phyloP scores from a whole-genome alignment of 2,329 filamentous ascomycete genomes.

The Cladosporium sphaerospermum region DNA sequence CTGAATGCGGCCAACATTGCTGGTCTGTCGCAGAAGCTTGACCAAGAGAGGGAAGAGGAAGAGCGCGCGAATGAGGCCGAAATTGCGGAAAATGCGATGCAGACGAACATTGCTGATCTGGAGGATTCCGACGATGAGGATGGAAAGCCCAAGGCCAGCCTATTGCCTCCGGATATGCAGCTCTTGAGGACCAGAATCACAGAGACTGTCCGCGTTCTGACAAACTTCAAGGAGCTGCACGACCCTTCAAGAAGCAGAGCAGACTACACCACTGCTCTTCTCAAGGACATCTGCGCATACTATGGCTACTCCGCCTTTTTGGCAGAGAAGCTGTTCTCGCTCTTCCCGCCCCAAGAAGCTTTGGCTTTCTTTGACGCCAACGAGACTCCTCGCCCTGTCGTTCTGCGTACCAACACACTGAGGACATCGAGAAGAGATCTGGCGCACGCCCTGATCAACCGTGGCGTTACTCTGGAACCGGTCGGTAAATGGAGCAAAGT shows the following conservation, averaged over 20 bases:
- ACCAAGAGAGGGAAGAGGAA: conserved; percentile 68
- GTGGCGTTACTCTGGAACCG: conserved; percentile 90
- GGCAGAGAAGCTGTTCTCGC: conserved; percentile 89
- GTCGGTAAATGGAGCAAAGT: conserved; percentile 99
- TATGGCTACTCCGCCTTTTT: conserved; percentile 93
- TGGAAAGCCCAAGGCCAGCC: conserved; percentile 42
- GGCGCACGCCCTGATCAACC: conserved; percentile 89
- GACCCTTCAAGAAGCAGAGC: conserved; percentile 75
- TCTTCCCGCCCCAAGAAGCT: conserved; percentile 88
- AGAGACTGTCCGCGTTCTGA: conserved; percentile 84
- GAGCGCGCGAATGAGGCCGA: conserved; percentile 80
- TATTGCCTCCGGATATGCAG: conserved; percentile 83
- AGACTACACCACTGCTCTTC: conserved; percentile 79
- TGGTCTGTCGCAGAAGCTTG: conserved; percentile 78
- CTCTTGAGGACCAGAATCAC: conserved; percentile 83
- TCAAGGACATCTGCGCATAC: conserved; percentile 91
- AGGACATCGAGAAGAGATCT: conserved; percentile 71
- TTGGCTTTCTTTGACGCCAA: conserved; percentile 99
- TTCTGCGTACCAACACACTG: conserved; percentile 94
- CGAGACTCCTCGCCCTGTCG: conserved; percentile 86
- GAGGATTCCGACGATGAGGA: conserved; percentile 56
- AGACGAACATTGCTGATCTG: conserved; percentile 83
- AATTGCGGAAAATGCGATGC: conserved; percentile 74
- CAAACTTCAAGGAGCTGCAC: conserved; percentile 75
- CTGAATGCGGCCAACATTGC: conserved; percentile 95